Percentiles rank a stretch among this genome's conserved stretches.
Conservation (phyloP, 495 filamentous ascomycete genomes). For the Lentithecium fluviatile region DNA sequence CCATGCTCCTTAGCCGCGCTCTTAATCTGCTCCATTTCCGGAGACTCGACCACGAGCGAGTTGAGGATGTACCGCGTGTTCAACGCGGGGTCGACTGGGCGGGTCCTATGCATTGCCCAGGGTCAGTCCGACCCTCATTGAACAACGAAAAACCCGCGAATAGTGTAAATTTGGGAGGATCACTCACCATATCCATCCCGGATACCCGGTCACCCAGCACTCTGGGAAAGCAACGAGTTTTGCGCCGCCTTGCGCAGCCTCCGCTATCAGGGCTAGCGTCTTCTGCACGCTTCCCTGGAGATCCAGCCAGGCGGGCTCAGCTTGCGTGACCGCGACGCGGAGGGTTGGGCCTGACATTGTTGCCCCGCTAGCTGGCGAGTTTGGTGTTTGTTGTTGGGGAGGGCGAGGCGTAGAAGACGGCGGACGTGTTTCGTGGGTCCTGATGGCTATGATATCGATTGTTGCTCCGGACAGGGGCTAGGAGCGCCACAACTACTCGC, state of each 20-base stretch:
- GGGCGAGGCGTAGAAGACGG: too few relatives aligned
- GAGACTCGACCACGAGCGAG: constrained; percentile 47
- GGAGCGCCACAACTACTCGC: too few relatives aligned
- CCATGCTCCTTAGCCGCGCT: constrained; percentile 44
- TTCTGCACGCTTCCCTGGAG: constrained; percentile 51
- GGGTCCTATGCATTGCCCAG: constrained; percentile 41
- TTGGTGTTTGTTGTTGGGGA: too few relatives aligned
- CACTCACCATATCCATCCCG: constrained; percentile 57
- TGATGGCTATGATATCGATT: too few relatives aligned
- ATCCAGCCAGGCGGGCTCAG: constrained; percentile 58
- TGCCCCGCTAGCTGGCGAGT: too few relatives aligned
- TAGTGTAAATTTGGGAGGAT: constrained; percentile 4
- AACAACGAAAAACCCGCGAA: not conserved
- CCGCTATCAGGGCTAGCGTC: constrained; percentile 51
- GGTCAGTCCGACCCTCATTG: too few relatives aligned
- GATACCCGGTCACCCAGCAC: constrained; percentile 58
- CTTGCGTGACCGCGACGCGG: constrained; percentile 31
- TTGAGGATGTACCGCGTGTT: constrained; percentile 53
- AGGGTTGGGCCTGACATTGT: too few relatives aligned
- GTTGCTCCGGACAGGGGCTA: too few relatives aligned
- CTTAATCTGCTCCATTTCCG: constrained; percentile 51
- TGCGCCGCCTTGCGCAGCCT: constrained; percentile 53
- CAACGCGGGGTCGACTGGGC: constrained; percentile 48
- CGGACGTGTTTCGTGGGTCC: too few relatives aligned
- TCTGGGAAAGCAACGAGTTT: constrained; percentile 57